These are phyloP conservation scores for Backusella circina DNA, from an alignment of 192 early-diverging fungal species.

Conservation along the genomic window DNA sequence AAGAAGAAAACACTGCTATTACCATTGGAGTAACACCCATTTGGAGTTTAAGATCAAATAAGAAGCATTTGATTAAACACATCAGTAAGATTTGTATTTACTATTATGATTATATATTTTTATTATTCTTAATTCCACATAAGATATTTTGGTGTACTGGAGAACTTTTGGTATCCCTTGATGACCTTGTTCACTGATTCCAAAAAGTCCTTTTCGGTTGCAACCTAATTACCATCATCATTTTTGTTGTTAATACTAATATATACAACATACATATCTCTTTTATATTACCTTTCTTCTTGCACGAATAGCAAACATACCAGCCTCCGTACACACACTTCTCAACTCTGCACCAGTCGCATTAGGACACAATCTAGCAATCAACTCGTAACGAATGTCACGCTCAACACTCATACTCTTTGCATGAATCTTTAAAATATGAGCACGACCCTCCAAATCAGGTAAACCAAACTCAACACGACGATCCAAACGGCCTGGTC, in stretches of 20 bases:
- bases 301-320: constrained; percentile 99
- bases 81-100: background rate
- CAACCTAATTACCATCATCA: constrained; percentile 47
- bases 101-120: background rate
- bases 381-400: constrained; percentile 98
- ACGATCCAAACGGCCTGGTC: constrained; percentile 96
- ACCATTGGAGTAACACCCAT: too few relatives aligned
- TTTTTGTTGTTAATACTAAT: background rate
- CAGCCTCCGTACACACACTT: constrained; percentile 98
- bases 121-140: constrained; percentile 18
- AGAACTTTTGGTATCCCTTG: constrained; percentile 98
- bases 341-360: constrained; percentile 98
- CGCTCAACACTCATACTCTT: constrained; percentile 98
- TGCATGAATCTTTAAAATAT: constrained; percentile 98
- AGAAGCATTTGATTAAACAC: too few relatives aligned
- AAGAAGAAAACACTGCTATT: background rate
- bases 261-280: background rate
- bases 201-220: constrained; percentile 99
- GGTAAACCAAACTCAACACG: constrained; percentile 98
- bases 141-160: constrained; percentile 76
- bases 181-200: constrained; percentile 99
- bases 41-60: too few relatives aligned
- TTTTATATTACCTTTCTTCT: constrained; percentile 76
- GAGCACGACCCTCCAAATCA: constrained; percentile 94
- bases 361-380: constrained; percentile 98